These are phyloP conservation scores for Sistotremastrum niveocremeum DNA, from an alignment of 768 basidiomycete genomes.

Conservation along the genomic window DNA sequence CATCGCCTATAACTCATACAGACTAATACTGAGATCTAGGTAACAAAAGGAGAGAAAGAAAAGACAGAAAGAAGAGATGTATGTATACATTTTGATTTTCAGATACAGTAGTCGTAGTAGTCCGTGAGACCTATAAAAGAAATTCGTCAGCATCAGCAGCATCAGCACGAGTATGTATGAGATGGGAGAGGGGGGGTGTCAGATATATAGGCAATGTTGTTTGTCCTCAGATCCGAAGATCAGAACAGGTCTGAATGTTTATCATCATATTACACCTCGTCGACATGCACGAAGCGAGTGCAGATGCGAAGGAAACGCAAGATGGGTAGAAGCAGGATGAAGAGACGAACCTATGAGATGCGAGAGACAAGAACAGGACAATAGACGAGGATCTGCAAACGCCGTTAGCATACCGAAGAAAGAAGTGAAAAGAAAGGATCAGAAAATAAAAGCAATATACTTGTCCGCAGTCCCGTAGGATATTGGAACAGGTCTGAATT, in stretches of 20 bases:
- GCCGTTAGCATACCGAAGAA: conserved; percentile 2
- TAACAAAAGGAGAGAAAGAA: not conserved
- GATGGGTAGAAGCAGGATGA: conserved; percentile 6
- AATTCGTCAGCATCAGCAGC: too few relatives aligned
- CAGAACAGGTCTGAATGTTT: conserved; percentile 58
- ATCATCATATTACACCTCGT: conserved; percentile 27
- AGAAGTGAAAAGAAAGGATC: conserved; percentile 19
- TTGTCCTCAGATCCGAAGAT: conserved; percentile 13
- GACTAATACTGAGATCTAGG: not conserved
- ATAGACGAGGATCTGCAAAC: not conserved
- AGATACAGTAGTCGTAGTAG: not conserved
- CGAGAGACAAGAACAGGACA: conserved; percentile 5
- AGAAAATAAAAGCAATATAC: conserved; percentile 47
- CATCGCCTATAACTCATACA: too few relatives aligned
- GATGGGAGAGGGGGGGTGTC: too few relatives aligned
- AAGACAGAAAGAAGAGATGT: not conserved
- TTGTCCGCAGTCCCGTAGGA: conserved; percentile 36
- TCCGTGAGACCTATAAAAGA: not conserved
- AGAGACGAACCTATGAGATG: not conserved
- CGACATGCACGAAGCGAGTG: conserved; percentile 4
- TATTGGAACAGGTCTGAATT: conserved; percentile 73
- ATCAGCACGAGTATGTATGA: too few relatives aligned
- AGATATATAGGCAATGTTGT: conserved; percentile 1
- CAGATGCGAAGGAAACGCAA: conserved; percentile 14
- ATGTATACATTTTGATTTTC: not conserved